Conservation (phyloP, 805 yeast genomes). For the Clavispora phyllophila region DNA sequence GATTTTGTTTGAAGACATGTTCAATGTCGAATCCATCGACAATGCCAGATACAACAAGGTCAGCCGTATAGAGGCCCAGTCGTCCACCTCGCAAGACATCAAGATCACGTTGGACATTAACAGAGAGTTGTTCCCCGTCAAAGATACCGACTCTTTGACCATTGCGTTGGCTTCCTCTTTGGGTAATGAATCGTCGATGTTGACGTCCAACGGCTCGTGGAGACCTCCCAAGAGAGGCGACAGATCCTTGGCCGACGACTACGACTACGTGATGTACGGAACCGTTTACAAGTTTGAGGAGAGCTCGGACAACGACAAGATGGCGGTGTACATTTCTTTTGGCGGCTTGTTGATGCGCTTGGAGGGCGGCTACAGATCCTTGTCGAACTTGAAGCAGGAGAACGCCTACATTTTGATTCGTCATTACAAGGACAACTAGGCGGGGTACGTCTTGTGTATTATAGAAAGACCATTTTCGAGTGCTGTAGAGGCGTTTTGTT, state of each 20-base stretch:
- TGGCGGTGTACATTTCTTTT: conserved; percentile 89
- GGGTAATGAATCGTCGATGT: conserved; percentile 41
- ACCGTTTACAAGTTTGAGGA: conserved; percentile 97
- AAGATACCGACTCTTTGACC: conserved; percentile 70
- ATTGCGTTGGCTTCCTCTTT: conserved; percentile 80
- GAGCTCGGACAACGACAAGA: conserved; percentile 55
- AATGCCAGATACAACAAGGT: conserved; percentile 89
- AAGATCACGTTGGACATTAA: conserved; percentile 85
- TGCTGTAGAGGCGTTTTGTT: too few species aligned
- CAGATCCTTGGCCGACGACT: conserved; percentile 87
- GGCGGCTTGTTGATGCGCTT: conserved; percentile 92
- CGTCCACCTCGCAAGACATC: conserved; percentile 75
- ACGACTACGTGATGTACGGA: conserved; percentile 97
- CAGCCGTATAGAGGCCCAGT: conserved; percentile 79
- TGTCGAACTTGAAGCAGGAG: conserved; percentile 88
- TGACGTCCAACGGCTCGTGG: conserved; percentile 61
- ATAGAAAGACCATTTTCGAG: conserved; percentile 3
- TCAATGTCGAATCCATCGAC: conserved; percentile 79
- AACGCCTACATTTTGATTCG: conserved; percentile 88
- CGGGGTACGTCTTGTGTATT: conserved; percentile 6
- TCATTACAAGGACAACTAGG: conserved; percentile 42
- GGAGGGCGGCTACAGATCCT: conserved; percentile 90
- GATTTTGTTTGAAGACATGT: conserved; percentile 89
- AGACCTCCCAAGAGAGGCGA: conserved; percentile 82
- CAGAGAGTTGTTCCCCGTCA: conserved; percentile 85